phyloP scores from a whole-genome alignment of 495 filamentous ascomycete genomes.

The Evansstolkia leycettana region DNA sequence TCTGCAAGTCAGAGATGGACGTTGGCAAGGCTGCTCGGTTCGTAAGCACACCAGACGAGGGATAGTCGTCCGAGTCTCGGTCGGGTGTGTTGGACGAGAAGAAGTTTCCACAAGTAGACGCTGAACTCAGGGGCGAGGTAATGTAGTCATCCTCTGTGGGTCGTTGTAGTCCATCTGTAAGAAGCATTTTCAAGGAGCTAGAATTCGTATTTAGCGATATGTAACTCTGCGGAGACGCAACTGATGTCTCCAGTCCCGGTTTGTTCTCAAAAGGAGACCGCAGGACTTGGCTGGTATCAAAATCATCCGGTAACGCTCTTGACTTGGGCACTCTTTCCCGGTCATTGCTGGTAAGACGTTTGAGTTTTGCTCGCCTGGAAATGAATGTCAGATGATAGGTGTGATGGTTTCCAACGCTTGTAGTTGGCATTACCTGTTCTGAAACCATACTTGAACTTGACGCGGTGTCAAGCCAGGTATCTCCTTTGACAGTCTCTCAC shows the following conservation, averaged over 20 bases:
- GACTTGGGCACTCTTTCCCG: slow-evolving; percentile 91
- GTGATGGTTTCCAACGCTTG: not conserved
- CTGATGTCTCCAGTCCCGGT: slow-evolving; percentile 18
- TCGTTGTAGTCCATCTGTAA: slow-evolving; percentile 25
- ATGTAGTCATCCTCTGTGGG: slow-evolving; percentile 31
- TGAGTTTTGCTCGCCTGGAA: slow-evolving; percentile 80
- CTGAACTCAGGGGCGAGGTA: slow-evolving; percentile 32
- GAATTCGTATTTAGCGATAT: slow-evolving; percentile 10
- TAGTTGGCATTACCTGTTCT: slow-evolving; percentile 66
- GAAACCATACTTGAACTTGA: slow-evolving; percentile 98
- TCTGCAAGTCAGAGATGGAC: slow-evolving; percentile 10
- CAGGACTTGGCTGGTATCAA: slow-evolving; percentile 82
- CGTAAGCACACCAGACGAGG: slow-evolving; percentile 15
- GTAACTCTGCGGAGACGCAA: slow-evolving; percentile 18
- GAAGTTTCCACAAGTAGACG: slow-evolving; percentile 29
- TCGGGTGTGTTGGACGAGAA: slow-evolving; percentile 22
- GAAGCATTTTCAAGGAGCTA: slow-evolving; percentile 17
- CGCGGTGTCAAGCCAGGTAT: slow-evolving; percentile 88
- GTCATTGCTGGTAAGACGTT: slow-evolving; percentile 85
- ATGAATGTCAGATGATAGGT: slow-evolving; percentile 15
- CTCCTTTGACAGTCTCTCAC: slow-evolving; percentile 79
- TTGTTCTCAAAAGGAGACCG: slow-evolving; percentile 52
- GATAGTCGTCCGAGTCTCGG: slow-evolving; percentile 16
- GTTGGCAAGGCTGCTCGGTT: slow-evolving; percentile 19
- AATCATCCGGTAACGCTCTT: slow-evolving; percentile 79